phyloP scores from a whole-genome alignment of 1,284 basidiomycete species.

The Xerocomus minutiporus region DNA sequence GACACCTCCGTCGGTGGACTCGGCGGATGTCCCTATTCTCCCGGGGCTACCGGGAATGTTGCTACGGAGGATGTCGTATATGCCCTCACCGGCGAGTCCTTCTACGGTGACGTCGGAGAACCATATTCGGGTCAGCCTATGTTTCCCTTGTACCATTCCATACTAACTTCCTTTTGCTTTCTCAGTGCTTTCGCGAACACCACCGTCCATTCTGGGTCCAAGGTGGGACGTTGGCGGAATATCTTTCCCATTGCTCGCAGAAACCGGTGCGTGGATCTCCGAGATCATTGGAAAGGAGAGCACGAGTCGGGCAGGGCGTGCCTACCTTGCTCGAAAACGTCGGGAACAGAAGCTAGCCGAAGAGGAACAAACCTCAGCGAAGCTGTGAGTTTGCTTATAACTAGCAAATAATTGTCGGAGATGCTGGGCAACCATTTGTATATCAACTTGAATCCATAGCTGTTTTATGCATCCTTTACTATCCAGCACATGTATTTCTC shows the following conservation, averaged over 20 bases:
- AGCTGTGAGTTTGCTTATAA: constrained; percentile 2
- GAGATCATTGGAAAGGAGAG: constrained; percentile 62
- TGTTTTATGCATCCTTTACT: neutral
- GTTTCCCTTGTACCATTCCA: no score
- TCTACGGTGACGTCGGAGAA: constrained; percentile 22
- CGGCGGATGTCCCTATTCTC: constrained; percentile 94
- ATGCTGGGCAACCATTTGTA: neutral
- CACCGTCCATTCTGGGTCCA: constrained; percentile 9
- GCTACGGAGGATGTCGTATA: constrained; percentile 90
- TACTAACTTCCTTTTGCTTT: neutral
- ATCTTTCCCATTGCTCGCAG: constrained; percentile 63
- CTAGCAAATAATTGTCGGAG: neutral
- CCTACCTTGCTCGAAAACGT: constrained; percentile 56
- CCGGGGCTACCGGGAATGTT: constrained; percentile 92
- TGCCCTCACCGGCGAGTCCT: constrained; percentile 55
- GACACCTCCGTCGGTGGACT: constrained; percentile 81
- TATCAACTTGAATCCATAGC: neutral
- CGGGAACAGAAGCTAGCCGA: constrained; percentile 32
- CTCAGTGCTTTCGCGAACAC: constrained; percentile 6
- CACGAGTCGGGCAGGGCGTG: constrained; percentile 77
- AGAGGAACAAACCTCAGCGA: constrained; percentile 15
- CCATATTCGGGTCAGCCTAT: constrained; percentile 17
- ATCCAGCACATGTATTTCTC: no score
- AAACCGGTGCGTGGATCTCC: constrained; percentile 81
- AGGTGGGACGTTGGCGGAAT: constrained; percentile 62